Conservation (phyloP, 345 rosid species). For the Kandelia obovata region DNA sequence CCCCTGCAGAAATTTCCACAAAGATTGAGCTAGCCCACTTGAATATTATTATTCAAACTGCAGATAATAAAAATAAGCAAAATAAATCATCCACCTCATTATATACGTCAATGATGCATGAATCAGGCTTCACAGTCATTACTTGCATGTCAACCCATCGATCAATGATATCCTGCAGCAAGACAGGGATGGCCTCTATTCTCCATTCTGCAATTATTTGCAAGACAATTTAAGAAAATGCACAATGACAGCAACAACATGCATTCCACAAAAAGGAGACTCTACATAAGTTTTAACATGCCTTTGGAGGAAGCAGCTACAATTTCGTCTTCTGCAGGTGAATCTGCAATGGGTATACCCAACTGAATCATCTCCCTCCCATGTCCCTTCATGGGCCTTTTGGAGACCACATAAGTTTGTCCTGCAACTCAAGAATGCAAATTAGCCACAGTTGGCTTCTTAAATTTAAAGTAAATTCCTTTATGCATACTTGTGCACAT, state of each 20-base stretch:
- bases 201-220: slow-evolving; percentile 46
- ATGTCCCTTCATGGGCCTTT: slow-evolving; percentile 82
- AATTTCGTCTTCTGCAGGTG: slow-evolving; percentile 65
- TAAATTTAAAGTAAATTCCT: slow-evolving; percentile 1
- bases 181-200: slow-evolving; percentile 66
- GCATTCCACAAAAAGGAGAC: neutral
- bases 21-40: slow-evolving; percentile 6
- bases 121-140: slow-evolving; percentile 66
- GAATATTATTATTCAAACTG: neutral
- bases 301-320: slow-evolving; percentile 52
- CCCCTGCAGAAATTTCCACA: slow-evolving; percentile 44
- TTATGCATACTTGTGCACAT: neutral
- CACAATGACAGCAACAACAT: neutral
- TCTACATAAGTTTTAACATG: slow-evolving; percentile 25
- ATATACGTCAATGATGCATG: slow-evolving; percentile 78
- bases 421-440: slow-evolving; percentile 45
- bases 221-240: neutral
- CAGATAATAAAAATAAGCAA: slow-evolving; percentile 1
- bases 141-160: slow-evolving; percentile 56
- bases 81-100: slow-evolving; percentile 50
- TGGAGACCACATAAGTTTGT: slow-evolving; percentile 59
- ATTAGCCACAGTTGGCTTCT: slow-evolving; percentile 9
- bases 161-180: slow-evolving; percentile 71
- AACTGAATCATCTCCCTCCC: slow-evolving; percentile 95
- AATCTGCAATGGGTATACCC: slow-evolving; percentile 75